Percentiles rank a stretch among this genome's conserved stretches.
Conservation (phyloP, 495 filamentous ascomycete species). For the Barbatosphaeria neglecta region DNA sequence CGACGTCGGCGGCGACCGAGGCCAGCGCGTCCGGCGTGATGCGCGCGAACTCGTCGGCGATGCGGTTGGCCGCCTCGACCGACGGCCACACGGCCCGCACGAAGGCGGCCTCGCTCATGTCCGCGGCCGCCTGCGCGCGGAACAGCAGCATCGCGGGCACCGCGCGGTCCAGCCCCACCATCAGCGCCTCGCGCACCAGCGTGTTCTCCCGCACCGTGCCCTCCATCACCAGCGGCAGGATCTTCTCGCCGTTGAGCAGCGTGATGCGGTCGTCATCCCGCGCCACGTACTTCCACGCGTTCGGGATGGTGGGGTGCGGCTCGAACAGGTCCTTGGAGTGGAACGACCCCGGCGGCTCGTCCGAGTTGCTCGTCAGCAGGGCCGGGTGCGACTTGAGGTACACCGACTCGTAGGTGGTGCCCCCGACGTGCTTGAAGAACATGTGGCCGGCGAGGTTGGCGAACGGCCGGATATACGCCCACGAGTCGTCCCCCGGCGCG, state of each 20-base stretch:
- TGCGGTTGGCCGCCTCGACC: constrained; percentile 37
- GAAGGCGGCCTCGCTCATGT: constrained; percentile 24
- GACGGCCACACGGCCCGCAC: constrained; percentile 35
- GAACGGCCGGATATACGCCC: constrained; percentile 42
- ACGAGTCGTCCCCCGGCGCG: constrained; percentile 30
- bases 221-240: constrained; percentile 53
- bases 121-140: constrained; percentile 15
- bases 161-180: constrained; percentile 42
- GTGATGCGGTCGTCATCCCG: constrained; percentile 54
- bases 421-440: constrained; percentile 36
- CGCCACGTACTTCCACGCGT: constrained; percentile 53
- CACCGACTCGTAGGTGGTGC: constrained; percentile 40
- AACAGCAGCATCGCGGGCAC: constrained; percentile 46
- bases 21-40: constrained; percentile 39
- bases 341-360: constrained; percentile 48
- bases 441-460: constrained; percentile 33
- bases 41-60: constrained; percentile 40
- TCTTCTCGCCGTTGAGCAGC: constrained; percentile 58
- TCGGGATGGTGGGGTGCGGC: constrained; percentile 44
- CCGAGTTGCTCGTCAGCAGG: constrained; percentile 44
- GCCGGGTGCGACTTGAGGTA: constrained; percentile 50
- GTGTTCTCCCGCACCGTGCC: constrained; percentile 39
- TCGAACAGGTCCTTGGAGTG: constrained; percentile 48
- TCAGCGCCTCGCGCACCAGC: constrained; percentile 43
- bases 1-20: constrained; percentile 24